Percentiles rank a stretch among this genome's conserved stretches.
These are phyloP conservation scores for Arthrobotrys pseudoclavata DNA, from an alignment of 2,329 filamentous ascomycete species.

Conservation along the genomic window DNA sequence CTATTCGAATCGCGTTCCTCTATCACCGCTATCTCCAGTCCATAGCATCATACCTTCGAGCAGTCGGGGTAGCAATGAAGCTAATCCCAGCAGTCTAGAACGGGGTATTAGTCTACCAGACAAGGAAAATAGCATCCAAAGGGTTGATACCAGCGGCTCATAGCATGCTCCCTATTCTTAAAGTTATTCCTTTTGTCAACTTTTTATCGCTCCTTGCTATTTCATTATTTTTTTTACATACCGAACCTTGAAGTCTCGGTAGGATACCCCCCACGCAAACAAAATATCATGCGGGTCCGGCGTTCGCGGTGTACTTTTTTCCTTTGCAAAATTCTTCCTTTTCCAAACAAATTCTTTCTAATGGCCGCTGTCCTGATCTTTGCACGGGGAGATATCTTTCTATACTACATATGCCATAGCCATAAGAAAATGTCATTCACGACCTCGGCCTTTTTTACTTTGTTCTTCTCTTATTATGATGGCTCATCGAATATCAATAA, in stretches of 20 bases:
- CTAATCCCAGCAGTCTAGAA: conserved; percentile 33
- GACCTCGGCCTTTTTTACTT: conserved; percentile 24
- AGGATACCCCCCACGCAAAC: conserved; percentile 56
- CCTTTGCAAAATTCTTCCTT: conserved; percentile 10
- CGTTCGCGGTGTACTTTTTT: conserved; percentile 42
- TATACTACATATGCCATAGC: conserved; percentile 8
- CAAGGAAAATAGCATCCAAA: conserved; percentile 35
- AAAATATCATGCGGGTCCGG: conserved; percentile 41
- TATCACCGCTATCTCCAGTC: conserved; percentile 52
- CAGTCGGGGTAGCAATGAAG: conserved; percentile 35
- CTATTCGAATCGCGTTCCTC: conserved; percentile 1
- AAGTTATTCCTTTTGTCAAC: background rate
- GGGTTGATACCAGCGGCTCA: conserved; percentile 55
- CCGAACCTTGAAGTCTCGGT: conserved; percentile 30
- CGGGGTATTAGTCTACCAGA: conserved; percentile 15
- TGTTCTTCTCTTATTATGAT: conserved; percentile 11
- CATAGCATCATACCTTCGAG: conserved; percentile 28
- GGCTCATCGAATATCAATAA: conserved; percentile 5
- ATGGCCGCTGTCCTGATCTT: conserved; percentile 22
- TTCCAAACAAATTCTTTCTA: conserved; percentile 17
- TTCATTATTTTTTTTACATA: conserved; percentile 30
- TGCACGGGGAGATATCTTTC: conserved; percentile 23
- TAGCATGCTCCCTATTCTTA: background rate
- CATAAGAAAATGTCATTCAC: conserved; percentile 1
- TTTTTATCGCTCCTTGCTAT: conserved; percentile 9